These are phyloP conservation scores for Bryoerythrophyllum caledonicum DNA, from an alignment of 225 moss, liverwort and hornwort genomes.

Conservation along the genomic window DNA sequence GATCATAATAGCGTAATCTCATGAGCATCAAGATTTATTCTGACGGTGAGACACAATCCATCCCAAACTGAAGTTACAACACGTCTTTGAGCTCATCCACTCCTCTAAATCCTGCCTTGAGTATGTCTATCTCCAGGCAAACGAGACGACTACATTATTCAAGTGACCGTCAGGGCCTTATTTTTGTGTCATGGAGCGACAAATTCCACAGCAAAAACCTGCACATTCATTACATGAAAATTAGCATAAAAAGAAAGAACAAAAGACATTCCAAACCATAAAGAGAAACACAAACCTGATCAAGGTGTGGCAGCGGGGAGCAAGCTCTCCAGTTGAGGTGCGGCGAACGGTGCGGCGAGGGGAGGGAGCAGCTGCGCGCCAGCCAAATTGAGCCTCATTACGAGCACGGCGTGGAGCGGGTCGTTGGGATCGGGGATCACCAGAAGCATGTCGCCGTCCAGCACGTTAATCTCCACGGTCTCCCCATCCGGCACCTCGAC, in stretches of 20 bases:
- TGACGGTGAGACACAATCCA: background rate
- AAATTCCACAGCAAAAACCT: background rate
- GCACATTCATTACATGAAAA: background rate
- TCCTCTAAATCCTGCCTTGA: background rate
- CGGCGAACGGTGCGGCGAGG: background rate
- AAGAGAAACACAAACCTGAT: background rate
- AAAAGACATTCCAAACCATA: too few species aligned
- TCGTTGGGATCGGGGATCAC: background rate
- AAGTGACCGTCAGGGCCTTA: background rate
- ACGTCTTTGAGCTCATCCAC: background rate
- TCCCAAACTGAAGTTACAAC: background rate
- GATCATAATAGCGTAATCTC: background rate
- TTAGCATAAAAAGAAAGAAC: too few species aligned
- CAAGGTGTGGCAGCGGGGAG: background rate
- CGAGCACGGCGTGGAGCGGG: background rate
- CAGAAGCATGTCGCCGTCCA: constrained; percentile 16
- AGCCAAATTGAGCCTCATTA: background rate
- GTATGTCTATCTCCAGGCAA: background rate
- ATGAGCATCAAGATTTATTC: background rate
- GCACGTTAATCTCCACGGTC: background rate
- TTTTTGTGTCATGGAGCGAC: background rate
- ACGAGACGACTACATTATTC: background rate
- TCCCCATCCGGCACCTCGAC: background rate
- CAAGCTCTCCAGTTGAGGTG: background rate
- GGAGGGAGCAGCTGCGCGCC: background rate